Evolutionary conservation across 108 stramenopile species (phyloP), one percentile per base, ranked within the genome.

Genomic region (Skeletonema potamos): DNA sequence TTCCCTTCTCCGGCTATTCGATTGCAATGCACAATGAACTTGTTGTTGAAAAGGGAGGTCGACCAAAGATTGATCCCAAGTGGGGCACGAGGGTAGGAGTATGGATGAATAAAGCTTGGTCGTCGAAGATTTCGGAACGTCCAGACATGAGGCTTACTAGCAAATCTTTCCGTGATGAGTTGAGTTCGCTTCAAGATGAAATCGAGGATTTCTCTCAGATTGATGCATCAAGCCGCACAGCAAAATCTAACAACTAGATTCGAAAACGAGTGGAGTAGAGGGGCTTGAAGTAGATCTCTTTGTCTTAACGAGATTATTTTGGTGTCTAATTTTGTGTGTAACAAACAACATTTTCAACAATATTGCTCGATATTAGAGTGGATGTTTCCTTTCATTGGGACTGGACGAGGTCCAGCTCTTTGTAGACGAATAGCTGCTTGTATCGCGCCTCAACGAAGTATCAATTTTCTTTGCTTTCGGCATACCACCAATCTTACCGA

Each of bases 1-100:
- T 83, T 10, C 92, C 92, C 26, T 94, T 84, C 67, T 66, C 58
- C 13, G 85, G 84, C 9, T 87, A 79, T 69, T 85, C 85, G 2
- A 70, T 86, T 55, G 58, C 66, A 7, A 83, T 85, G 87, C 83
- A 86, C 37, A 72, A 89, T 60, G 77, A 82, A 41, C 68, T 73
- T 9, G 88, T 93, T 6, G 54, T 88, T 15, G 54, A 61, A 32
- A 83, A 85, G 26, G 87, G 88, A 30, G 71, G 54, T 9, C 82
- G 90, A 9, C 85, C 88, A 13, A 82, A 82, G 54, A 58, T 84
- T 28, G 74, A 87, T 65, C 75, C 79, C 7, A 88, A 87, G 32
- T 91, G 90, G 90, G 80, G 78, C 70, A 37, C 32, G 2, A 69
- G 39, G 24, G 36, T 73, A 8, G 26, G 59, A 74, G 51, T 60